phyloP scores from a whole-genome alignment of 2,329 filamentous ascomycete genomes.

The Microcyclospora pomicola region DNA sequence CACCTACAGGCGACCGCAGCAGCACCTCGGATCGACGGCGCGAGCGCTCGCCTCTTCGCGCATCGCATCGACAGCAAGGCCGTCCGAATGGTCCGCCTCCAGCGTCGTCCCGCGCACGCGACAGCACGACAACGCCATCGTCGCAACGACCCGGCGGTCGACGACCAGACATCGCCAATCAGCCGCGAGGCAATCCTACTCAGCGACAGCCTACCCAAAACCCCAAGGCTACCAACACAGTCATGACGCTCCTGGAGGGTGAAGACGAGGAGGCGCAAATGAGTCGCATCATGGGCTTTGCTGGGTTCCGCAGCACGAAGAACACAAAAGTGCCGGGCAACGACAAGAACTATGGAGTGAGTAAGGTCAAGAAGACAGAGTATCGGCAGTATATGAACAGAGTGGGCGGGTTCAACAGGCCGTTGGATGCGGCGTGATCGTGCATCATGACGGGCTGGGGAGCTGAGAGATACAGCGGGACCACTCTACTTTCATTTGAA shows the following conservation, averaged over 20 bases:
- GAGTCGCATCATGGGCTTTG: constrained; percentile 82
- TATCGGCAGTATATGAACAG: constrained; percentile 97
- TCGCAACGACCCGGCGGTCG: constrained; percentile 4
- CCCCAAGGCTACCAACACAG: constrained; percentile 4
- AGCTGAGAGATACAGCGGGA: too few species aligned
- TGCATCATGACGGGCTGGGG: too few species aligned
- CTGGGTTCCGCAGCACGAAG: constrained; percentile 73
- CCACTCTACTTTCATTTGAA: too few species aligned
- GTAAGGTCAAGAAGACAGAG: constrained; percentile 87
- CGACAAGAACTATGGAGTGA: constrained; percentile 58
- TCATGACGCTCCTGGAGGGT: constrained; percentile 14
- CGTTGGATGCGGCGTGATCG: constrained; percentile 29
- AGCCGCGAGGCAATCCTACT: background rate
- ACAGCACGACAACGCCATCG: constrained; percentile 2
- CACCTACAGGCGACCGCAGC: constrained; percentile 13
- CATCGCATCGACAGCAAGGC: constrained; percentile 3
- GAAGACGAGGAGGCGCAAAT: constrained; percentile 59
- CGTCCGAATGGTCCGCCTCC: constrained; percentile 7
- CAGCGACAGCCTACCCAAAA: constrained; percentile 1
- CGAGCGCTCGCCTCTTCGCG: constrained; percentile 13
- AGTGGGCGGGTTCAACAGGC: constrained; percentile 67
- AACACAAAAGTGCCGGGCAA: constrained; percentile 81
- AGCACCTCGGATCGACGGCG: constrained; percentile 17
- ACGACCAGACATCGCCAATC: background rate
- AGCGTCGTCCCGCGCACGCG: constrained; percentile 11